Evolutionary conservation across 2,329 filamentous ascomycete genomes (phyloP), one percentile per base, ranked within the genome.

Genomic region (Colletotrichum viniferum): DNA sequence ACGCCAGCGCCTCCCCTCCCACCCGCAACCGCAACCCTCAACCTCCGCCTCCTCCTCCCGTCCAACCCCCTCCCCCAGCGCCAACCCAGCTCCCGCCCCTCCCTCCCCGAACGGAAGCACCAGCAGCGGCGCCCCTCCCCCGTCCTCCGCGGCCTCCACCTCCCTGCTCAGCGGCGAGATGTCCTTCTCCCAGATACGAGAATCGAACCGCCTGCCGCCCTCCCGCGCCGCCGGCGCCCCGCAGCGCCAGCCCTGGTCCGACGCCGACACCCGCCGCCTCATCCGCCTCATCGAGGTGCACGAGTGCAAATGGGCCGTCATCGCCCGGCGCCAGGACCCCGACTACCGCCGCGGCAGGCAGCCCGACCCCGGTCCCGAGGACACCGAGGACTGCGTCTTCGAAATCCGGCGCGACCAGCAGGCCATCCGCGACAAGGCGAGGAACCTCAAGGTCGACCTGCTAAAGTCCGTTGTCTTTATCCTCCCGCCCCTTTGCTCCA

Each of bases 401-500:
- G 83, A 88, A 58, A 77, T 81, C 18, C 79, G 80, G 3, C 88
- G 90, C 65, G 86, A 88, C 78, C 90, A 91, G 82, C 90, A 91
- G 80, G 87, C 88, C 6, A 85, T 90, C 72, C 89, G 90, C 8
- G 90, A 92, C 84, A 90, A 89, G 81, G 90, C 90, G n/a, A 87
- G 90, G 65, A 87, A 90, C 71, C 77, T 90, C 70, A 92, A 92
- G 83, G 87, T 89, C 43, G 86, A 88, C 36, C 85, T 88, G 61
- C 82, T 92, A 18, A 85, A 85, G 84, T 18, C 16, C 60, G 14
- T n/a, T 24, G 3, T 6, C 24, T 10, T 16, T 61, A 24, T 32
- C 21, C 5, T 28, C 4, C 16, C 55, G 30, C 30, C 30, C 26
- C 26, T 26, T 26, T 26, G 26, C 26, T 6, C 5, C 26, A 26